Percentiles rank a stretch among this genome's conserved stretches.
Evolutionary conservation across 176 grass and related monocot species (phyloP).

Genomic region (Zizania latifolia): DNA sequence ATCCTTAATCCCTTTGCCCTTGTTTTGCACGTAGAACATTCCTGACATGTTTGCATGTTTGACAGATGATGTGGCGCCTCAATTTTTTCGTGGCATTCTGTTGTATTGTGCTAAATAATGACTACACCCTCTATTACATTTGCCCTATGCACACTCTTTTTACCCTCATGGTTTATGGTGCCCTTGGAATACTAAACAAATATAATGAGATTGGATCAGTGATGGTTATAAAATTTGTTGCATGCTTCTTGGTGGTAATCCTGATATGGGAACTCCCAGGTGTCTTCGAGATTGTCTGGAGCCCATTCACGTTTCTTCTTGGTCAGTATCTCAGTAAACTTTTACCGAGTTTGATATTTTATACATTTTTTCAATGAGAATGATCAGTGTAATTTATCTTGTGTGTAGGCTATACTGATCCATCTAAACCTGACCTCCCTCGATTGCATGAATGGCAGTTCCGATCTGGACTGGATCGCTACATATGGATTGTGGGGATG

Average conservation of each 20-base stretch:
- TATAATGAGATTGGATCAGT: slow-evolving; percentile 80
- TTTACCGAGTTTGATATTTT: slow-evolving; percentile 17
- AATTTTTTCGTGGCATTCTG: slow-evolving; percentile 95
- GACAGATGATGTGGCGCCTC: slow-evolving; percentile 99
- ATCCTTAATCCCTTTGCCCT: slow-evolving; percentile 9
- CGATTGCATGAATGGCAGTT: slow-evolving; percentile 93
- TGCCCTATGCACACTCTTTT: slow-evolving; percentile 99
- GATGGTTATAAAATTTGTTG: slow-evolving; percentile 73
- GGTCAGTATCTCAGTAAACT: slow-evolving; percentile 36
- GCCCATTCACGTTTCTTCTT: slow-evolving; percentile 80
- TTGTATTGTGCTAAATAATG: slow-evolving; percentile 87
- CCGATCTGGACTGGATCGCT: slow-evolving; percentile 93
- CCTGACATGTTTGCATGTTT: slow-evolving; percentile 31
- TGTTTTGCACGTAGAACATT: slow-evolving; percentile 8
- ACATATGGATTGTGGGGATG: slow-evolving; percentile 99
- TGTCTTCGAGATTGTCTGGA: slow-evolving; percentile 84
- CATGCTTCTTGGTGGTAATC: slow-evolving; percentile 85
- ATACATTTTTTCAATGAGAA: neutral
- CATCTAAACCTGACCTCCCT: slow-evolving; percentile 80
- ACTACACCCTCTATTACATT: slow-evolving; percentile 95
- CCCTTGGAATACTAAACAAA: slow-evolving; percentile 93
- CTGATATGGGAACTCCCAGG: slow-evolving; percentile 90
- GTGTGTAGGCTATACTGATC: slow-evolving; percentile 70
- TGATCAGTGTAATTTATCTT: slow-evolving; percentile 3
- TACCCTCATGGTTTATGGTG: slow-evolving; percentile 96